Percentiles rank a stretch among this genome's conserved stretches.
phyloP scores from a whole-genome alignment of 129 eudicot species.

The Centella asiatica region DNA sequence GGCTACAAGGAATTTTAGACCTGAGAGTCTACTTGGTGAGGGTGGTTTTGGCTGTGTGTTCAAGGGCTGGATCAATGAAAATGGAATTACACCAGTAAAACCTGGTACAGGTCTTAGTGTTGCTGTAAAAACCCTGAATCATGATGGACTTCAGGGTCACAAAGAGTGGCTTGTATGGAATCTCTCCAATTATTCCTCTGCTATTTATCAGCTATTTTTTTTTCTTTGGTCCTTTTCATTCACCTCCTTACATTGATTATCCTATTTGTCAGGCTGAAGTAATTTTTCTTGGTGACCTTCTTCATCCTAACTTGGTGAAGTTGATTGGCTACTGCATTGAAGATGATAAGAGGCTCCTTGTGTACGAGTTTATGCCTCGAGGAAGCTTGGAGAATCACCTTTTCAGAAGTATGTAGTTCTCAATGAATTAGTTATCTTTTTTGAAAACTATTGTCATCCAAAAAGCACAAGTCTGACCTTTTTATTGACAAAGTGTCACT shows the following conservation, averaged over 20 bases:
- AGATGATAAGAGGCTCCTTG: constrained; percentile 93
- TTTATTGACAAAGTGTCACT: too few species aligned
- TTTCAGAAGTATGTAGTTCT: constrained; percentile 66
- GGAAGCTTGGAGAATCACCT: constrained; percentile 98
- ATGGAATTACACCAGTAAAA: constrained; percentile 61
- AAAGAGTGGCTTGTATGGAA: constrained; percentile 85
- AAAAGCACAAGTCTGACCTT: too few species aligned
- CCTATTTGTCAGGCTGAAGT: constrained; percentile 71
- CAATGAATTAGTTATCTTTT: not conserved
- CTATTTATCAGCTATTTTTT: not conserved
- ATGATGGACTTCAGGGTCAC: constrained; percentile 97
- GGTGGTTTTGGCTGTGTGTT: constrained; percentile 98
- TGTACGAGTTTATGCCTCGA: constrained; percentile 92
- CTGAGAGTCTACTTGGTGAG: constrained; percentile 87
- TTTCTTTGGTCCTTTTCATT: not conserved
- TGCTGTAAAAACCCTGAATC: constrained; percentile 92
- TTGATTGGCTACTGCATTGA: constrained; percentile 89
- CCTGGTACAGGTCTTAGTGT: constrained; percentile 87
- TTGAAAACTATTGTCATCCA: not conserved
- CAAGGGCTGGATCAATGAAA: constrained; percentile 89
- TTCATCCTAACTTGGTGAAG: constrained; percentile 87
- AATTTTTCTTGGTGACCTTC: constrained; percentile 87
- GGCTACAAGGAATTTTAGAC: constrained; percentile 91
- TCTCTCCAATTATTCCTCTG: not conserved
- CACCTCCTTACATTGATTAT: not conserved